A percentile compares a stretch with the other conserved stretches of the same genome.
These are phyloP conservation scores for Setaria italica DNA, from an alignment of 202 grass and related monocot species.

Conservation along the genomic window DNA sequence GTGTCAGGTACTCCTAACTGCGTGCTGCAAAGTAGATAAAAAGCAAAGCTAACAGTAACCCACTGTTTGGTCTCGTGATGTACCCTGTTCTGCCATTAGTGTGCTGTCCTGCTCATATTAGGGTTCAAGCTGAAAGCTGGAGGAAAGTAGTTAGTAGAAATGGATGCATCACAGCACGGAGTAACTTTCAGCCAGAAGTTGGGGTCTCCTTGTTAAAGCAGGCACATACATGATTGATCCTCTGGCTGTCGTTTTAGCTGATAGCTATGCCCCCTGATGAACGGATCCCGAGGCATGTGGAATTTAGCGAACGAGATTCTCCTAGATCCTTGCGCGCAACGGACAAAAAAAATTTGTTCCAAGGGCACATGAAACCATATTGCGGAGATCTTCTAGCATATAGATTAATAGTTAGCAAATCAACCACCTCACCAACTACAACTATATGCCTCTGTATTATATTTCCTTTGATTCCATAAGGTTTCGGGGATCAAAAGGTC, in stretches of 20 bases:
- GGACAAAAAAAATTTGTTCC: conserved; percentile 15
- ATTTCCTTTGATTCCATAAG: not conserved
- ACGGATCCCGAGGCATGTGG: not conserved
- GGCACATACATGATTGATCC: not conserved
- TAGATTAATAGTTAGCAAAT: conserved; percentile 20
- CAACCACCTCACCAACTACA: conserved; percentile 25
- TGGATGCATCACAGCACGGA: not conserved
- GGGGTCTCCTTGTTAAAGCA: not conserved
- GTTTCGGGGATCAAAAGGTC: conserved; percentile 35
- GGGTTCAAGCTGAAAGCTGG: not conserved
- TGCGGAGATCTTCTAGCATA: conserved; percentile 16
- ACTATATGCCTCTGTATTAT: not conserved
- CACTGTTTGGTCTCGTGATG: not conserved
- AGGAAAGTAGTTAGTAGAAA: not conserved
- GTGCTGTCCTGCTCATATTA: not conserved
- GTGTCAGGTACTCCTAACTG: not conserved
- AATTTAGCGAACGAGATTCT: conserved; percentile 18
- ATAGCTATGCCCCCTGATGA: not conserved
- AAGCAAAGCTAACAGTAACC: not conserved
- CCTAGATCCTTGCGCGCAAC: conserved; percentile 19
- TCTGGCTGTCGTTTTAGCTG: not conserved
- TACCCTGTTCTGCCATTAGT: not conserved
- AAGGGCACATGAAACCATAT: conserved; percentile 29
- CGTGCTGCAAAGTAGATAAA: not conserved
- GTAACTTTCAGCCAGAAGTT: not conserved